A percentile compares a stretch with the other conserved stretches of the same genome.
Conservation (phyloP, 106 monocot genomes). For the Posidonia australis region DNA sequence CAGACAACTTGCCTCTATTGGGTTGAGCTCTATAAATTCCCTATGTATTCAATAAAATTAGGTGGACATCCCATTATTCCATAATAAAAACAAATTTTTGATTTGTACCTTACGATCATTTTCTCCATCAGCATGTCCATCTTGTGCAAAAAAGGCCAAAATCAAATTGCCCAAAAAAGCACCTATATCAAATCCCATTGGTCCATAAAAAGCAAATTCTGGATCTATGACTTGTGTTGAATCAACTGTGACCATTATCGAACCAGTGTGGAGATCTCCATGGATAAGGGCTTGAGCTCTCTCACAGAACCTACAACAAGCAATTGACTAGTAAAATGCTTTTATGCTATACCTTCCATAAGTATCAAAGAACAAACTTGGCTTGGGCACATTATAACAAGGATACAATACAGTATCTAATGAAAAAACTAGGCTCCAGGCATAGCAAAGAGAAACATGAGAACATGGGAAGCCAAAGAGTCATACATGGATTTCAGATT, state of each 20-base stretch:
- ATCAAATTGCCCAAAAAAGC: conserved; percentile 91
- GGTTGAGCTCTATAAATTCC: too few species aligned
- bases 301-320: conserved; percentile 82
- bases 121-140: conserved; percentile 55
- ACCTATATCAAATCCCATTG: conserved; percentile 97
- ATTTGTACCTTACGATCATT: conserved; percentile 49
- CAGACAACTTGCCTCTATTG: too few species aligned
- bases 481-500: conserved; percentile 82
- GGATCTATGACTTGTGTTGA: conserved; percentile 97
- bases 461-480: too few species aligned
- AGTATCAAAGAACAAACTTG: background rate
- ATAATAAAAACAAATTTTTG: background rate
- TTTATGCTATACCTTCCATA: background rate
- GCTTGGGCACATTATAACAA: too few species aligned
- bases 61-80: too few species aligned
- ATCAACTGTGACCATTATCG: conserved; percentile 79
- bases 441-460: background rate
- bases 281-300: conserved; percentile 95
- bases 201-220: conserved; percentile 96
- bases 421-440: background rate
- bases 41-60: too few species aligned
- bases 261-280: conserved; percentile 96
- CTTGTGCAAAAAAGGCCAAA: conserved; percentile 90
- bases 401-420: background rate
- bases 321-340: background rate